Percentiles rank a stretch among this genome's conserved stretches.
Evolutionary conservation across 2,329 filamentous ascomycete species (phyloP).

Genomic region (Paecilomyces dactylethromorphus): DNA sequence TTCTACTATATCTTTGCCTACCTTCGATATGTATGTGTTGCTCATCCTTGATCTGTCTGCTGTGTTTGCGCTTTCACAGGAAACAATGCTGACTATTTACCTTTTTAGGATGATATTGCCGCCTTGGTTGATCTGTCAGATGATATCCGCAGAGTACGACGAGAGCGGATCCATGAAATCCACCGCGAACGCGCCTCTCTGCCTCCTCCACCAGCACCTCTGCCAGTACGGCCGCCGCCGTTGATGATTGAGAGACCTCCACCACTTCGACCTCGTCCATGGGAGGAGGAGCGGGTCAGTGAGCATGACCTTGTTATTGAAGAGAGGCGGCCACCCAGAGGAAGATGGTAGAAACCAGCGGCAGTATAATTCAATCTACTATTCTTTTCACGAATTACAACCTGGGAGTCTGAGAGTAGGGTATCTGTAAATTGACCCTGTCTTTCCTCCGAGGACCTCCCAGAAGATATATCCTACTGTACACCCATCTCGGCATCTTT

Average conservation of each 20-base stretch:
- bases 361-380: not conserved
- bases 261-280: slow-evolving; percentile 12
- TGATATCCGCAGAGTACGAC: slow-evolving; percentile 64
- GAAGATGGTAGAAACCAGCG: slow-evolving; percentile 1
- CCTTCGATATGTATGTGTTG: slow-evolving; percentile 68
- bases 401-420: not conserved
- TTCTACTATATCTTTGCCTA: slow-evolving; percentile 95
- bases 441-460: not conserved
- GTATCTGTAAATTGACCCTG: not conserved
- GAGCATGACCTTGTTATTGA: slow-evolving; percentile 20
- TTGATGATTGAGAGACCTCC: slow-evolving; percentile 10
- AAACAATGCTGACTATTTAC: not conserved
- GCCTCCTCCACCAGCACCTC: slow-evolving; percentile 11
- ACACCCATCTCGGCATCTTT: not conserved
- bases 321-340: slow-evolving; percentile 9
- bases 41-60: not conserved
- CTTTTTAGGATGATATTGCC: slow-evolving; percentile 71
- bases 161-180: slow-evolving; percentile 54
- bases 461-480: not conserved
- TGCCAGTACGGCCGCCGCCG: slow-evolving; percentile 7
- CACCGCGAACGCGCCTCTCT: slow-evolving; percentile 38
- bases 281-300: slow-evolving; percentile 14
- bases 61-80: not conserved
- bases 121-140: slow-evolving; percentile 77
- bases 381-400: not conserved